Conservation (phyloP, 306 rosid species). For the Myrica gale region DNA sequence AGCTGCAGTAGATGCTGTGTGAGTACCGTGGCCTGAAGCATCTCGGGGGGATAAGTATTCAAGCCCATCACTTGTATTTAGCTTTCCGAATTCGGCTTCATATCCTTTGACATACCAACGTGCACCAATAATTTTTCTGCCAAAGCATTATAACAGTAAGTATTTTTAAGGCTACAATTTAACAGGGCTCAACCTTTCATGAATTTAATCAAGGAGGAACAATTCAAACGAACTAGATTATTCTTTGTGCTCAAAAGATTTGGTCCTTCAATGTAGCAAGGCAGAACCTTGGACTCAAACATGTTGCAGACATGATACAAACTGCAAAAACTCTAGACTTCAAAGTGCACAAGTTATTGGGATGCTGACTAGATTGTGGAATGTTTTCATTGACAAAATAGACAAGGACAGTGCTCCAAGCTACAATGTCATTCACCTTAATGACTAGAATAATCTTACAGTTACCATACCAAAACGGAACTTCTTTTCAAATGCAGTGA, state of each 20-base stretch:
- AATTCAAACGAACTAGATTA: too few relatives aligned
- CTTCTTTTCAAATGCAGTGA: not conserved
- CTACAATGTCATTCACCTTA: not conserved
- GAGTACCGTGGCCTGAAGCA: constrained; percentile 61
- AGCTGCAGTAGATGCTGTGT: constrained; percentile 61
- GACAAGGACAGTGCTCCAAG: constrained; percentile 1
- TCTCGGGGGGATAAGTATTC: constrained; percentile 59
- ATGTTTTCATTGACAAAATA: not conserved
- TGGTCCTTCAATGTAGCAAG: not conserved
- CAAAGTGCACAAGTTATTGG: not conserved
- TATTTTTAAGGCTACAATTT: constrained; percentile 1
- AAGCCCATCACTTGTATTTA: constrained; percentile 34
- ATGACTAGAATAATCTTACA: not conserved
- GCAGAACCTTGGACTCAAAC: not conserved
- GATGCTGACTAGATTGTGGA: not conserved
- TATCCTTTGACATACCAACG: constrained; percentile 67
- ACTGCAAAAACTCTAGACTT: not conserved
- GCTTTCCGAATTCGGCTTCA: constrained; percentile 60
- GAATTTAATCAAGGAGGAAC: not conserved
- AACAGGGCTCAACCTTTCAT: not conserved
- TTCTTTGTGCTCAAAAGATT: not conserved
- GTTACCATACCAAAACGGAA: not conserved
- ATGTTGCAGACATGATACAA: not conserved
- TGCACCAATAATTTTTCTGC: constrained; percentile 68
- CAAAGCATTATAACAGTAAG: constrained; percentile 3